Base-by-base conservation (phyloP, 2,329 filamentous ascomycete species). In the Plectosphaerella cucumerina region DNA sequence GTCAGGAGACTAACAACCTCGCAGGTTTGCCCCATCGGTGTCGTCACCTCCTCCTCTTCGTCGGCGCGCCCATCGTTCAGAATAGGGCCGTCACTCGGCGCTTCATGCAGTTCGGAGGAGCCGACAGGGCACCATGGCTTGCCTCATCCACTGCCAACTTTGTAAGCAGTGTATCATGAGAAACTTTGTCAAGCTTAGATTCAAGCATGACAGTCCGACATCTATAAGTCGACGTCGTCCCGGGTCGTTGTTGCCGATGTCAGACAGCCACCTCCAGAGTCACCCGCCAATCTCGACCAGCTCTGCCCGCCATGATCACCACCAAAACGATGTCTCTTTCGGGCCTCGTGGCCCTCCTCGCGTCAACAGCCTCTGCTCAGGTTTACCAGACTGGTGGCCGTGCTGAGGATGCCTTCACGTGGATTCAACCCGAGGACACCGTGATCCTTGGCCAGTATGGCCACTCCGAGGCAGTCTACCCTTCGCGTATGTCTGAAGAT, bases 331-430 rank as follows among this genome's bases (percentile, higher is more conserved):
- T n/a, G 12, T n/a, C 15, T 11, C 14, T 69, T 33, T 64, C 65
- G n/a, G 58, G 64, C 55, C 59, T 67, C n/a, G 26, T 31, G 26
- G 26, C 26, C 12, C 46, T 67, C 54, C 58, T 63, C 44, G 57
- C 62, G 37, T 55, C 59, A n/a, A 43, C 55, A 23, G 63, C 55
- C 47, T 58, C 51, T 39, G 60, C 58, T 11, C 65, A 68, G 45
- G 51, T 54, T 20, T 68, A 60, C 41, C 60, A 59, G 18, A 33
- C 59, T 6, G 43, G 53, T 17, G 53, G 50, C 4, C 39, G 39
- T 3, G 15, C 44, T n/a, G 44, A 47, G 8, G 20, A 31, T 10
- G 31, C 44, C 2, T 47, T 47, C 10, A 21, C 44, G 5, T 47
- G 17, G 17, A 35, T 22, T 20, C 44, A 47, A n/a, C 44, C 44